Base-by-base conservation (phyloP, 2,329 filamentous ascomycete genomes). In the Rosellinia necatrix region DNA sequence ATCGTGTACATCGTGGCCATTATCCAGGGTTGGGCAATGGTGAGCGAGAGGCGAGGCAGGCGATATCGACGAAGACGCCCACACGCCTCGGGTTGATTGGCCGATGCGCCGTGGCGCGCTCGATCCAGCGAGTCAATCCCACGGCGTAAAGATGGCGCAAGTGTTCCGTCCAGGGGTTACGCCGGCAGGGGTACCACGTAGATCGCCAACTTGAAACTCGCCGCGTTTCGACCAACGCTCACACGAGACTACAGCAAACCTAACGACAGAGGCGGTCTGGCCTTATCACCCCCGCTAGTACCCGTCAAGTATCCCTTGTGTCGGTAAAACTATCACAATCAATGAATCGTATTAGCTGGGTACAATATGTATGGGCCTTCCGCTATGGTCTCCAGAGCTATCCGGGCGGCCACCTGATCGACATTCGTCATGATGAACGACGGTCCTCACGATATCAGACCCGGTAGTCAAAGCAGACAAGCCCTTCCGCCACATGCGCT, bases 151-250 rank as follows among this genome's bases (percentile, higher is more conserved):
- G 48, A 61, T 59, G 59, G 61, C 53, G 56, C 57, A 60, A 59
- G 61, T 54, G 56, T 35, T 42, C 30, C 22, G 13, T 32, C 56
- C 60, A 63, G 61, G 61, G 66, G 58, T 59, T 30, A 32, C 58
- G 50, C 53, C 49, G 50, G 64, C 61, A 63, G 54, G 64, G 61
- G 56, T 55, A 37, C 54, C 51, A 57, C 61, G 50, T 62, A 51
- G 56, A 66, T 66, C 60, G 64, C 64, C 66, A 68, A 70, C 61
- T 53, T 70, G 68, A 70, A 70, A 70, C 68, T 52, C 60, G 60
- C 61, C 59, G 61, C 59, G 68, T 70, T 70, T 70, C 68, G 65
- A 62, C 63, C 62, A 63, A 58, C 56, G 35, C 51, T 42, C 53
- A 34, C 47, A 55, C 46, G 53, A 56, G 47, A 35, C 40, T 46